These are phyloP conservation scores for Alloteropsis semialata DNA, from an alignment of 176 grass and related monocot species.

Conservation along the genomic window DNA sequence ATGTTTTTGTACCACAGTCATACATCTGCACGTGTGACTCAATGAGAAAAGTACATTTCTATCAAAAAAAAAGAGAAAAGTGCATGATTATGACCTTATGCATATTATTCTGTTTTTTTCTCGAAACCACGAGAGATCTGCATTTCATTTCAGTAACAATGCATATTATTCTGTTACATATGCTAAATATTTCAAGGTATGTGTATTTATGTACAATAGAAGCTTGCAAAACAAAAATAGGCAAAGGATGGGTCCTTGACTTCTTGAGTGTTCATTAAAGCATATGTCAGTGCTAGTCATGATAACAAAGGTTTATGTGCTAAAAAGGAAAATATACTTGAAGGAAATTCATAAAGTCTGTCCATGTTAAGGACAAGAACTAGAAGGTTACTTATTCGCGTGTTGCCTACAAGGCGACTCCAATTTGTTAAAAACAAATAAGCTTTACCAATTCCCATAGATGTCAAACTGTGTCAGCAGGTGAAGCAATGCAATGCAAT, in stretches of 20 bases:
- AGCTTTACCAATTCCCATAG: background rate
- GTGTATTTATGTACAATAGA: background rate
- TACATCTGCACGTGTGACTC: background rate
- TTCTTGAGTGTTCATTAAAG: background rate
- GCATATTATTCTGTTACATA: background rate
- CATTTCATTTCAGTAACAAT: no score
- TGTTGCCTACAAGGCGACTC: background rate
- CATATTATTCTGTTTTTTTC: slow-evolving; percentile 1
- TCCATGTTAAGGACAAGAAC: background rate
- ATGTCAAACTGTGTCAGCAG: background rate
- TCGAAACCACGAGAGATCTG: no score
- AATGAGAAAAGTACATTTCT: background rate
- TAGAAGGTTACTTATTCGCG: background rate
- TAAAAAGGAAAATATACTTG: background rate
- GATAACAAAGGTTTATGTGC: background rate
- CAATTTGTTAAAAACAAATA: background rate
- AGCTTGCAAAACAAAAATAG: background rate
- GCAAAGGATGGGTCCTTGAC: background rate
- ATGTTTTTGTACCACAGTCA: background rate
- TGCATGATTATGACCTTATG: background rate
- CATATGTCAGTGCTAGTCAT: background rate
- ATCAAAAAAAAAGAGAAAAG: no score
- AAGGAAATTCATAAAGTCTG: background rate
- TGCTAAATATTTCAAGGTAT: background rate
- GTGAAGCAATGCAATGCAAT: background rate